Conservation (phyloP, 2,329 filamentous ascomycete species). For the Aureobasidium lini region DNA sequence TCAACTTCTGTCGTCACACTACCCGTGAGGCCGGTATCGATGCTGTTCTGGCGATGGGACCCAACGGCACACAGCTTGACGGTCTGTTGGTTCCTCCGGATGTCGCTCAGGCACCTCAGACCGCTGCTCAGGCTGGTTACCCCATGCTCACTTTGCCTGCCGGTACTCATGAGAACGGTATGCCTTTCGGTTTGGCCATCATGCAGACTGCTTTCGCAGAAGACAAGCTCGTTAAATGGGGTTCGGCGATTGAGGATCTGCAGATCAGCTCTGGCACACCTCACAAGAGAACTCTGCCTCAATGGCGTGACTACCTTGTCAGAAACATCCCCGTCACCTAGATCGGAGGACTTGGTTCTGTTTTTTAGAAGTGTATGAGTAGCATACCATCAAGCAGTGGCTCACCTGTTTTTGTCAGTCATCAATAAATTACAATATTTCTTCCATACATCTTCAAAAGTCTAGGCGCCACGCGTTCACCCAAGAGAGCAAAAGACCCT, state of each 20-base stretch:
- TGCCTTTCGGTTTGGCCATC: slow-evolving; percentile 39
- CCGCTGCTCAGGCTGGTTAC: slow-evolving; percentile 69
- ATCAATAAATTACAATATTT: neutral
- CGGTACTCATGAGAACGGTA: slow-evolving; percentile 43
- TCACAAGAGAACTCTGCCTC: slow-evolving; percentile 23
- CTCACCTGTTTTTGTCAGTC: neutral
- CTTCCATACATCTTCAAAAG: neutral
- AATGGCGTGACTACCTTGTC: slow-evolving; percentile 32
- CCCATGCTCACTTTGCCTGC: slow-evolving; percentile 63
- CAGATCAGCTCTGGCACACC: slow-evolving; percentile 16
- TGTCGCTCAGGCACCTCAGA: slow-evolving; percentile 59
- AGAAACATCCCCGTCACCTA: slow-evolving; percentile 30
- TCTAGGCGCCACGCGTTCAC: slow-evolving; percentile 6
- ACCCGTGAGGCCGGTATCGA: slow-evolving; percentile 62
- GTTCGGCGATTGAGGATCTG: slow-evolving; percentile 41
- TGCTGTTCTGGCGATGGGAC: slow-evolving; percentile 47
- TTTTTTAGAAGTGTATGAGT: too few species aligned
- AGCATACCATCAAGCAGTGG: too few species aligned
- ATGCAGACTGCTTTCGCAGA: slow-evolving; percentile 29
- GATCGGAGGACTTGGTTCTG: neutral
- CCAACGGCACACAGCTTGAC: slow-evolving; percentile 43
- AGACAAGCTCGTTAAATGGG: slow-evolving; percentile 25
- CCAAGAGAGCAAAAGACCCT: neutral
- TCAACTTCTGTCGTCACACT: slow-evolving; percentile 52
- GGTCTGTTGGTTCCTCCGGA: slow-evolving; percentile 62